These are phyloP conservation scores for Pilaira anomala DNA, from an alignment of 192 early-diverging fungal genomes.

Conservation along the genomic window DNA sequence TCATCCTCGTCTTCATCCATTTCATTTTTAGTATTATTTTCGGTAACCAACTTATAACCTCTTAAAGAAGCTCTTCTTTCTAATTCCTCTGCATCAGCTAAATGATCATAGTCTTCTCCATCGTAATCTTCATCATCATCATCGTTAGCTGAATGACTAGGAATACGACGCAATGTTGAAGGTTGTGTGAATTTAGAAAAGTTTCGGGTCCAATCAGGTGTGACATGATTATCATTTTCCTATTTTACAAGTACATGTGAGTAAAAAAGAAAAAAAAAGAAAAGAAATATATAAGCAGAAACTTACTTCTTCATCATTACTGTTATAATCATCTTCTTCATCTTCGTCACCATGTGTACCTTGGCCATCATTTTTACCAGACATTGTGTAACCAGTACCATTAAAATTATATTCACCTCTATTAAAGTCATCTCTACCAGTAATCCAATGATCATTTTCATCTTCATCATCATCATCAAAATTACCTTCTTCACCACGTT, in stretches of 20 bases:
- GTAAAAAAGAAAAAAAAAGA: not conserved
- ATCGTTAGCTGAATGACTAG: conserved; percentile 11
- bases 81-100: conserved; percentile 25
- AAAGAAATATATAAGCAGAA: no score
- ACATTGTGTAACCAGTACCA: not conserved
- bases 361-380: conserved; percentile 10
- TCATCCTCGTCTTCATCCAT: conserved; percentile 11
- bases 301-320: conserved; percentile 21
- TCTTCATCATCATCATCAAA: conserved; percentile 30
- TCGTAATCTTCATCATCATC: conserved; percentile 19
- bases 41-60: not conserved
- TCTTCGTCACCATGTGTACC: conserved; percentile 7
- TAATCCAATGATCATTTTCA: conserved; percentile 28
- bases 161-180: conserved; percentile 9
- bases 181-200: conserved; percentile 14
- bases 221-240: conserved; percentile 11
- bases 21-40: conserved; percentile 4
- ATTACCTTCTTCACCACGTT: conserved; percentile 1
- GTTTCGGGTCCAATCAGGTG: conserved; percentile 22
- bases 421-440: not conserved
- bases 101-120: conserved; percentile 20
- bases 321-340: conserved; percentile 8
- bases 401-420: not conserved
- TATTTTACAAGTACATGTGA: conserved; percentile 1
- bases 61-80: conserved; percentile 23